Base-by-base conservation (phyloP, 345 rosid species). In the Durio zibethinus region DNA sequence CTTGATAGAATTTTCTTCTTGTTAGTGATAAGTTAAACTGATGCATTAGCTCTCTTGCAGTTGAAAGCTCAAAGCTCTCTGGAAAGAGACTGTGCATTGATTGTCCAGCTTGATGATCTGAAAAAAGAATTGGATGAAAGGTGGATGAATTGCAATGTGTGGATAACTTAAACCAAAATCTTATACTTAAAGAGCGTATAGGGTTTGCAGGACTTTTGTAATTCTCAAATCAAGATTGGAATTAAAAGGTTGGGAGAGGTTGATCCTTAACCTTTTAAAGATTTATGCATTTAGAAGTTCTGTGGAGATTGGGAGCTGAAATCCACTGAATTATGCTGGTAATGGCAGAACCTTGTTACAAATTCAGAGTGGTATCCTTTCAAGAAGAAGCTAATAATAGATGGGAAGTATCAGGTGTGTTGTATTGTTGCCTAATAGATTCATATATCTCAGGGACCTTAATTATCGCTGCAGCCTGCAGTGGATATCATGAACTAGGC, bases 221-320 rank as follows among this genome's bases (percentile, higher is more conserved):
- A 56, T 56, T 56, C 60, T 78, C 47, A 1, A 33, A 33, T 4
- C 36, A 33, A 33, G 36, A 33, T 33, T 33, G 36, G 36, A 33
- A 33, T 33, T 1, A 77, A 78, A 25, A 77, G 79, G 70, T 77
- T 81, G 76, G 84, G 81, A 7, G 84, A 52, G 43, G 38, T 76
- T 38, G 63, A 76, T 25, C 72, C 21, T 4, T 21, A 67, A 50
- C 40, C 66, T 16, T 42, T 77, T 69, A 27, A 48, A 14, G 12
- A 57, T 6, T 57, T 36, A 4, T 67, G 74, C 75, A 7, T 4
- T 20, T 6, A 38, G 35, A 68, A 54, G 54, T 77, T 38, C 33
- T 7, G 59, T 5, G 60, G 16, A 63, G 73, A 78, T 18, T 60
- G 33, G 33, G 81, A 74, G 16, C 45, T 1, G 57, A 48, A 33